phyloP scores from a whole-genome alignment of 345 rosid genomes.

The Populus davidiana region DNA sequence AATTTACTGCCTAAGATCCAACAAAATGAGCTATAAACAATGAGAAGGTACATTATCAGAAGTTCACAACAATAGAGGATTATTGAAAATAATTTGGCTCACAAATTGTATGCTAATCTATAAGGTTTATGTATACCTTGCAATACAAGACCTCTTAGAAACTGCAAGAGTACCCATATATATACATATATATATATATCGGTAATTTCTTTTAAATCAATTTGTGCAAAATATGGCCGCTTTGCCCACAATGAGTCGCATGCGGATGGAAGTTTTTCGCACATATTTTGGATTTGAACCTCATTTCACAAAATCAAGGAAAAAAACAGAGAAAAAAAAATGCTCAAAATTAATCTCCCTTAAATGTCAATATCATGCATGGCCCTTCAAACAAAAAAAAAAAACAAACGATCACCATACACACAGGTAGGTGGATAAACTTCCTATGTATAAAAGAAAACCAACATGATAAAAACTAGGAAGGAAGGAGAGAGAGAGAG shows the following conservation, averaged over 20 bases:
- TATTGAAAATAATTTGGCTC: not conserved
- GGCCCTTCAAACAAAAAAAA: not conserved
- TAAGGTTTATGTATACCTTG: not conserved
- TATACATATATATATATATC: no score
- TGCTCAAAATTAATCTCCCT: not conserved
- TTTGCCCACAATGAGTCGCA: conserved; percentile 33
- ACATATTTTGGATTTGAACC: conserved; percentile 5
- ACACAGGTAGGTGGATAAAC: not conserved
- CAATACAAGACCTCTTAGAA: not conserved
- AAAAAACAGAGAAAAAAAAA: no score
- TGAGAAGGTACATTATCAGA: not conserved
- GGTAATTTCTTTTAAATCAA: not conserved
- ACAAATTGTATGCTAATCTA: conserved; percentile 5
- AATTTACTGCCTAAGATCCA: no score
- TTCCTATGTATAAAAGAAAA: not conserved
- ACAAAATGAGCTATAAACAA: no score
- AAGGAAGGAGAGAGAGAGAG: no score
- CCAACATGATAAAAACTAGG: not conserved
- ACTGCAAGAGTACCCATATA: not conserved
- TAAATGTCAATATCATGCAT: not conserved
- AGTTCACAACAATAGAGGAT: no score
- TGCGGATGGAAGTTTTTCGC: conserved; percentile 58
- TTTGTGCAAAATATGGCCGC: conserved; percentile 53
- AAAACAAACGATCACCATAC: not conserved
- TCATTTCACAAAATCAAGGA: no score